Conservation (phyloP, 768 basidiomycete species). For the Hypsizygus marmoreus region DNA sequence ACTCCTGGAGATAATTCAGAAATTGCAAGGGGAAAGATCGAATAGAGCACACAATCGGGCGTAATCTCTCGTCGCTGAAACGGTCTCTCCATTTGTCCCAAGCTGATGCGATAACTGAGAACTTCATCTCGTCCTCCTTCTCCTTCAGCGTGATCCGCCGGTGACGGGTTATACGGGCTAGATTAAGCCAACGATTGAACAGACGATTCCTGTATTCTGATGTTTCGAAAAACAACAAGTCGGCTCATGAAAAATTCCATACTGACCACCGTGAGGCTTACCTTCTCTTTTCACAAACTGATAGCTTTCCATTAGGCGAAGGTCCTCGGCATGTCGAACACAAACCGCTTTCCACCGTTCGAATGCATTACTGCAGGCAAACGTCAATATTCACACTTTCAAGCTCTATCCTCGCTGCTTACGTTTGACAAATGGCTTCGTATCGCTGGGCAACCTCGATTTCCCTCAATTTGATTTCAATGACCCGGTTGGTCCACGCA, state of each 20-base stretch:
- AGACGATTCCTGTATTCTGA: constrained; percentile 67
- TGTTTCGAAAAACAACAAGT: constrained; percentile 2
- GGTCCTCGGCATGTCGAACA: constrained; percentile 65
- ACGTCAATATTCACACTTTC: constrained; percentile 2
- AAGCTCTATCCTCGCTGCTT: constrained; percentile 5
- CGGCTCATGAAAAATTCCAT: not conserved
- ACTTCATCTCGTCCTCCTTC: constrained; percentile 64
- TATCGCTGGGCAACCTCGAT: constrained; percentile 58
- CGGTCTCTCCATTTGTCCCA: constrained; percentile 85
- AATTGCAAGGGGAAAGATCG: not conserved
- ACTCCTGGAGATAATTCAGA: constrained; percentile 45
- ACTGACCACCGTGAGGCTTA: constrained; percentile 21
- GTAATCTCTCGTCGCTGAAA: constrained; percentile 64
- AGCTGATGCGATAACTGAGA: constrained; percentile 47
- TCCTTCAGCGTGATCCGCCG: constrained; percentile 59
- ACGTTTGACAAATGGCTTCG: constrained; percentile 34
- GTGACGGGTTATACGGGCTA: constrained; percentile 61
- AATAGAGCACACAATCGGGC: constrained; percentile 55
- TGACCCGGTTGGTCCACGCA: constrained; percentile 73
- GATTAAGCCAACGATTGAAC: constrained; percentile 71
- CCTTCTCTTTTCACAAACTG: constrained; percentile 81
- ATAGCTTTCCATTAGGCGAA: constrained; percentile 84
- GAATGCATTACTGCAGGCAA: constrained; percentile 50
- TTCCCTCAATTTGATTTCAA: constrained; percentile 73
- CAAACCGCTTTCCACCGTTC: constrained; percentile 68